Evolutionary conservation across 2,329 filamentous ascomycete genomes (phyloP).

Genomic region (Tothia fuscella): DNA sequence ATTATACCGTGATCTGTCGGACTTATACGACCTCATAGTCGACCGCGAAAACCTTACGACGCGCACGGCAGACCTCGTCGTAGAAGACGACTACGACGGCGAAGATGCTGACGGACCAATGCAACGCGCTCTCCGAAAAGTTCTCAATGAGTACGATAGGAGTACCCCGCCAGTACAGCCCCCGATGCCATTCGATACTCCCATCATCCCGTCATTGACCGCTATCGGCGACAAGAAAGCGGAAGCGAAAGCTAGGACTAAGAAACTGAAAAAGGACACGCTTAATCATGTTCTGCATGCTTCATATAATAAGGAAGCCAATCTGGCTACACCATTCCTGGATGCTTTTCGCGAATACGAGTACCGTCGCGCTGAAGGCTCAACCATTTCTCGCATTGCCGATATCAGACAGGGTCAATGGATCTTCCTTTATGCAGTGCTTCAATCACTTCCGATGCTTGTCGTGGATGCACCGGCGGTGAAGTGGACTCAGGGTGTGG

Average conservation of each 20-base stretch:
- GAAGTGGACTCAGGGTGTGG: slow-evolving; percentile 56
- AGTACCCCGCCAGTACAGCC: slow-evolving; percentile 83
- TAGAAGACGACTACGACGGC: slow-evolving; percentile 40
- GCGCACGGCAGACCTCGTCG: slow-evolving; percentile 58
- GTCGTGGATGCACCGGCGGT: slow-evolving; percentile 64
- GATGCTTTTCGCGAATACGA: slow-evolving; percentile 62
- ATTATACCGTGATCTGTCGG: slow-evolving; percentile 75
- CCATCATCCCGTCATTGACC: slow-evolving; percentile 59
- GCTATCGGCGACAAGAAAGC: slow-evolving; percentile 62
- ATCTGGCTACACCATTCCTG: slow-evolving; percentile 49
- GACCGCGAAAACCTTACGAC: slow-evolving; percentile 70
- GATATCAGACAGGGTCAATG: slow-evolving; percentile 67
- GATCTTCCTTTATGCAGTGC: slow-evolving; percentile 68
- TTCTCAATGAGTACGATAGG: slow-evolving; percentile 79
- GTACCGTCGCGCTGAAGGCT: slow-evolving; percentile 51
- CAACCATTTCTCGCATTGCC: slow-evolving; percentile 51
- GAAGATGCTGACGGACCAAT: slow-evolving; percentile 45
- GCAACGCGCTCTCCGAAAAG: slow-evolving; percentile 57
- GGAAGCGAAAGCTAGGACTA: slow-evolving; percentile 57
- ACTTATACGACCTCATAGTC: slow-evolving; percentile 78
- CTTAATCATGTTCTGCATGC: slow-evolving; percentile 64
- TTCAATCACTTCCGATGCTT: slow-evolving; percentile 67
- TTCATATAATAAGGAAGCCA: slow-evolving; percentile 68
- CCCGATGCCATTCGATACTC: slow-evolving; percentile 81
- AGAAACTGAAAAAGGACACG: slow-evolving; percentile 68